Conservation (phyloP, 1,284 basidiomycete genomes). For the Ustilago hordei region DNA sequence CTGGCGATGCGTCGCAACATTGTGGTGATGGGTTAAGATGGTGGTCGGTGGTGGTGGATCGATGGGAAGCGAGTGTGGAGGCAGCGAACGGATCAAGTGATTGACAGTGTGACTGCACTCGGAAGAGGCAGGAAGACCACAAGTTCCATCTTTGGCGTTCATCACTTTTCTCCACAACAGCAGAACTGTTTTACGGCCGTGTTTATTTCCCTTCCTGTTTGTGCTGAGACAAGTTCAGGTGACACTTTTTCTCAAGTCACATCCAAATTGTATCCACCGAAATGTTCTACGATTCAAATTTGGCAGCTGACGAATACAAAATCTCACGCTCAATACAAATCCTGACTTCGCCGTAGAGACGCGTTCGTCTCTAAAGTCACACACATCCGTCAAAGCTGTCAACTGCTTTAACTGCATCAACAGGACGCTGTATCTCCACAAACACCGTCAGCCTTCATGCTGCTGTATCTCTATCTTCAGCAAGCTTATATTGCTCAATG, state of each 20-base stretch:
- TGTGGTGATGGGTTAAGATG: conserved; percentile 8
- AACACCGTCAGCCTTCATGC: conserved; percentile 2
- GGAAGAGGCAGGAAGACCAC: conserved; percentile 23
- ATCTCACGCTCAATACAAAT: not conserved
- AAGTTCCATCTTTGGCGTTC: conserved; percentile 9
- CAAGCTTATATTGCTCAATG: not conserved
- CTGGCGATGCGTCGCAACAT: conserved; percentile 55
- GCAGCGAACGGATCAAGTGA: not conserved
- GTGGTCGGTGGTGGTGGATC: not conserved
- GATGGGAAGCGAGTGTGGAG: conserved; percentile 11
- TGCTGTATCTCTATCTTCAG: not conserved
- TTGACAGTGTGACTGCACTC: conserved; percentile 16
- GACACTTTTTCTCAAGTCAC: conserved; percentile 12
- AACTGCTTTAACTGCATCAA: not conserved
- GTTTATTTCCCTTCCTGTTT: conserved; percentile 11
- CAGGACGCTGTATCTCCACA: not conserved
- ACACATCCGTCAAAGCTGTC: not conserved
- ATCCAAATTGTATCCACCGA: conserved; percentile 6
- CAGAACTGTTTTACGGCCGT: conserved; percentile 16
- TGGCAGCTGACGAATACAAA: not conserved
- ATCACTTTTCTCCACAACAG: conserved; percentile 12
- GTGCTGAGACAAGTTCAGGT: conserved; percentile 15
- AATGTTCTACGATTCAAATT: not conserved
- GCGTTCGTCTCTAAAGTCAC: conserved; percentile 20
- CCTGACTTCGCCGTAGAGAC: not conserved